Percentiles rank a stretch among this genome's conserved stretches.
Conservation (phyloP, 805 yeast species). For the Torulaspora maleeae region DNA sequence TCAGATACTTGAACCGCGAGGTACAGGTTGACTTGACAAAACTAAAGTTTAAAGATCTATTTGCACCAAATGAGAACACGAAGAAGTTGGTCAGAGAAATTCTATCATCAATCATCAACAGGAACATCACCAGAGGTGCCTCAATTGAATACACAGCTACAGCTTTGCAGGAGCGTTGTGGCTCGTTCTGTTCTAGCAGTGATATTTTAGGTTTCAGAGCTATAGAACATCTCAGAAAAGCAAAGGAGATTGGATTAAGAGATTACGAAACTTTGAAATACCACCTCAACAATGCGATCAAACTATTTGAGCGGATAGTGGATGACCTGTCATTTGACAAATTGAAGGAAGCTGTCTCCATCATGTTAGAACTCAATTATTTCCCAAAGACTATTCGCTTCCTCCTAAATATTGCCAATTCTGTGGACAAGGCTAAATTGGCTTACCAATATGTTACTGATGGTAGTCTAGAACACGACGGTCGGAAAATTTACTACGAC, state of each 20-base stretch:
- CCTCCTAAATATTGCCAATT: conserved; percentile 68
- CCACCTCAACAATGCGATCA: conserved; percentile 66
- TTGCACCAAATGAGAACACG: conserved; percentile 58
- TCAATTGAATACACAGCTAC: conserved; percentile 87
- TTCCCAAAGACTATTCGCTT: conserved; percentile 84
- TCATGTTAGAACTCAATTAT: conserved; percentile 71
- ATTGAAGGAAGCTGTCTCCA: conserved; percentile 71
- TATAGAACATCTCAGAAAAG: conserved; percentile 82
- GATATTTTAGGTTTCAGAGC: conserved; percentile 94
- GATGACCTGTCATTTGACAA: conserved; percentile 74
- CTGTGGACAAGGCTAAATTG: conserved; percentile 55
- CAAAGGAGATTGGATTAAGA: conserved; percentile 65
- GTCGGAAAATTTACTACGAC: conserved; percentile 46
- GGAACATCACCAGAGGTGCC: conserved; percentile 84
- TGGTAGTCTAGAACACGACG: conserved; percentile 47
- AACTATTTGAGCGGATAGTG: conserved; percentile 72
- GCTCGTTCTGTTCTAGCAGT: conserved; percentile 87
- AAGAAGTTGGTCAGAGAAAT: conserved; percentile 72
- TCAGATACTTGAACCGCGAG: conserved; percentile 63
- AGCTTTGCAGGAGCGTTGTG: conserved; percentile 86
- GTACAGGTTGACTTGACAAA: conserved; percentile 63
- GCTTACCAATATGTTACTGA: conserved; percentile 55
- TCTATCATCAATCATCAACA: conserved; percentile 81
- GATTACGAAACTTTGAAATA: conserved; percentile 70
- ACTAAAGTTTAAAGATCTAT: conserved; percentile 67